These are phyloP conservation scores for Helicostylum pulchrum DNA, from an alignment of 192 early-diverging fungal species.

Conservation along the genomic window DNA sequence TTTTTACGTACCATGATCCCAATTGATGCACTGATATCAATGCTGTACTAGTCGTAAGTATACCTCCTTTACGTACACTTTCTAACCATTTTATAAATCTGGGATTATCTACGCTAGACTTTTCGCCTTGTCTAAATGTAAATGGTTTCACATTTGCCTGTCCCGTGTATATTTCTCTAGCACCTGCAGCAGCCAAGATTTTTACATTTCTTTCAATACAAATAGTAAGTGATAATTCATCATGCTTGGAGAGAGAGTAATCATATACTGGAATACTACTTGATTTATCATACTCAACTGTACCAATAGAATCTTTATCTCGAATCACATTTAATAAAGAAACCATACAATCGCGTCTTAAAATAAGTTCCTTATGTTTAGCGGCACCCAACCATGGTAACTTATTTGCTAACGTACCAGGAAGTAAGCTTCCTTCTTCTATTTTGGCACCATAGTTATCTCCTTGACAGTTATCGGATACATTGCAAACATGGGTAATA, in stretches of 20 bases:
- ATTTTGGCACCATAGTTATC: conserved; percentile 65
- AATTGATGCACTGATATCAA: conserved; percentile 66
- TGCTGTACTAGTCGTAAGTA: conserved; percentile 27
- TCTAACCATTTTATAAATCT: conserved; percentile 33
- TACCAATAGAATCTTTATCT: conserved; percentile 56
- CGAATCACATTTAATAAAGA: conserved; percentile 57
- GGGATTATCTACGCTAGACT: conserved; percentile 34
- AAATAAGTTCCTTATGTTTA: conserved; percentile 53
- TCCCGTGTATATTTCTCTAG: conserved; percentile 48
- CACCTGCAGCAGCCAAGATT: conserved; percentile 64
- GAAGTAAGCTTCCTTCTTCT: conserved; percentile 57
- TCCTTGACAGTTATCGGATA: conserved; percentile 58
- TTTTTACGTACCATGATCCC: conserved; percentile 52
- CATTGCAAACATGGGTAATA: conserved; percentile 62
- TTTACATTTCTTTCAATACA: conserved; percentile 44
- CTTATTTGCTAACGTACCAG: conserved; percentile 39
- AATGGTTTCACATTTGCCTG: conserved; percentile 44
- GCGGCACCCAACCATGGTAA: conserved; percentile 48
- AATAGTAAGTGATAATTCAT: conserved; percentile 39
- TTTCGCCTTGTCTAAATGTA: conserved; percentile 30
- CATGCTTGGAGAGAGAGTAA: conserved; percentile 54
- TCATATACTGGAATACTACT: conserved; percentile 23
- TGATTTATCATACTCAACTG: conserved; percentile 42
- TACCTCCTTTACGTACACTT: conserved; percentile 30
- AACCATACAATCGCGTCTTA: conserved; percentile 42